Evolutionary conservation across 345 rosid genomes (phyloP).

Genomic region (Salix koriyanagi): DNA sequence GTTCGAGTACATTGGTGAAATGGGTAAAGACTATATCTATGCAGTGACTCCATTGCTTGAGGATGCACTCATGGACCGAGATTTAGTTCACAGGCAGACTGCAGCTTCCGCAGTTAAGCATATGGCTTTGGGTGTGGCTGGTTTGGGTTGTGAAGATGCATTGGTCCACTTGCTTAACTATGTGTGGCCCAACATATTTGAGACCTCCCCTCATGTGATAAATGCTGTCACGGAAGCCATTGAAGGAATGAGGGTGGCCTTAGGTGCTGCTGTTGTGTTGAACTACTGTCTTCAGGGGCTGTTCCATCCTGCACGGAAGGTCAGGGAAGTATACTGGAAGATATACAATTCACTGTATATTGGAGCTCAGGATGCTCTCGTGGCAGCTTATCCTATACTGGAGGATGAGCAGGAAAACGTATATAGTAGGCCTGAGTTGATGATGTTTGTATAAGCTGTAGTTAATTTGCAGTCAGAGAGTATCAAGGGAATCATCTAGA

Average conservation of each 20-base stretch:
- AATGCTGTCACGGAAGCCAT: slow-evolving; percentile 98
- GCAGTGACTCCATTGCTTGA: slow-evolving; percentile 98
- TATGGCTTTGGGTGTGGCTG: slow-evolving; percentile 98
- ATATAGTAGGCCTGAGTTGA: slow-evolving; percentile 87
- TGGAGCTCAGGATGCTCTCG: slow-evolving; percentile 89
- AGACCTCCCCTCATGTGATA: slow-evolving; percentile 97
- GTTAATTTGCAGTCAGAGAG: neutral
- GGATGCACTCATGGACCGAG: slow-evolving; percentile 98
- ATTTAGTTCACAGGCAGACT: slow-evolving; percentile 94
- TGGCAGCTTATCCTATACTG: slow-evolving; percentile 82
- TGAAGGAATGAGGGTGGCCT: slow-evolving; percentile 94
- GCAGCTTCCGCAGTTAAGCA: slow-evolving; percentile 99
- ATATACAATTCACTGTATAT: slow-evolving; percentile 93
- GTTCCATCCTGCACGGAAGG: slow-evolving; percentile 97
- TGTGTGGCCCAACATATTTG: slow-evolving; percentile 98
- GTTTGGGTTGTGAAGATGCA: slow-evolving; percentile 98
- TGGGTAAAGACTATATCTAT: slow-evolving; percentile 97
- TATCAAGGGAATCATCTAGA: neutral
- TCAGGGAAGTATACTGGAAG: slow-evolving; percentile 99
- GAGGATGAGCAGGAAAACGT: slow-evolving; percentile 75
- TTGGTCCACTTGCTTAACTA: slow-evolving; percentile 80
- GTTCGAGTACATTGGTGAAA: slow-evolving; percentile 95
- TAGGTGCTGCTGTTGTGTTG: slow-evolving; percentile 79
- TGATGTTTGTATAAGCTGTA: slow-evolving; percentile 54
- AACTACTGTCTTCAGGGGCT: slow-evolving; percentile 97